phyloP scores from a whole-genome alignment of 805 yeast genomes.

The Barnettozyma vustinii region DNA sequence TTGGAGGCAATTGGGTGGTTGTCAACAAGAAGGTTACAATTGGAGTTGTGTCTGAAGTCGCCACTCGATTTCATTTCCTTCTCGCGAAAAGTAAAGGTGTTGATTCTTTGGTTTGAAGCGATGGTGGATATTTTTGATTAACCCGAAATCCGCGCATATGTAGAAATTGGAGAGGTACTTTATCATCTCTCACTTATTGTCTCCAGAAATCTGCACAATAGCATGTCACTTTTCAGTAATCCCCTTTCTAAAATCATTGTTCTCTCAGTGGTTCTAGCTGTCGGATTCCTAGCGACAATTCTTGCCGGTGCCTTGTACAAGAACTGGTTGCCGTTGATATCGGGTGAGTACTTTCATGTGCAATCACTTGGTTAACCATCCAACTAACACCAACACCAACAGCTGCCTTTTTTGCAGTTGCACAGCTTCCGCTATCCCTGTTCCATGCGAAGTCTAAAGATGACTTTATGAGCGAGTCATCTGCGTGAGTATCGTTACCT shows the following conservation, averaged over 20 bases:
- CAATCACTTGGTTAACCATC: neutral
- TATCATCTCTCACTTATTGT: neutral
- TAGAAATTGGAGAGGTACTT: neutral
- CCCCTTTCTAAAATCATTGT: slow-evolving; percentile 72
- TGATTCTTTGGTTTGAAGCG: neutral
- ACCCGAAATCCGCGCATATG: neutral
- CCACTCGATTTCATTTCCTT: slow-evolving; percentile 4
- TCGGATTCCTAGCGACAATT: slow-evolving; percentile 71
- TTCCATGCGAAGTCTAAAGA: slow-evolving; percentile 42
- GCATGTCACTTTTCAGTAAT: slow-evolving; percentile 24
- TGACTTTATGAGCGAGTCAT: slow-evolving; percentile 47
- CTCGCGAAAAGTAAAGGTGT: neutral
- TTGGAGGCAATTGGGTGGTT: slow-evolving; percentile 8
- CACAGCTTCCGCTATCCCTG: slow-evolving; percentile 54
- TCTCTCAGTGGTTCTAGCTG: slow-evolving; percentile 66
- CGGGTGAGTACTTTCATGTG: slow-evolving; percentile 31
- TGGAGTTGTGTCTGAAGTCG: neutral
- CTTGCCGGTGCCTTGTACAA: slow-evolving; percentile 71
- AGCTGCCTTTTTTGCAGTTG: slow-evolving; percentile 44
- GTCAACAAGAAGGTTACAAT: neutral
- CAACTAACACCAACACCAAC: slow-evolving; percentile 17
- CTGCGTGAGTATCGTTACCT: slow-evolving; percentile 26
- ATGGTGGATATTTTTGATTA: neutral
- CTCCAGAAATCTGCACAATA: neutral
- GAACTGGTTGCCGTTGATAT: slow-evolving; percentile 73